Conservation (phyloP, 2,329 filamentous ascomycete genomes). For the Arachnopeziza araneosa region DNA sequence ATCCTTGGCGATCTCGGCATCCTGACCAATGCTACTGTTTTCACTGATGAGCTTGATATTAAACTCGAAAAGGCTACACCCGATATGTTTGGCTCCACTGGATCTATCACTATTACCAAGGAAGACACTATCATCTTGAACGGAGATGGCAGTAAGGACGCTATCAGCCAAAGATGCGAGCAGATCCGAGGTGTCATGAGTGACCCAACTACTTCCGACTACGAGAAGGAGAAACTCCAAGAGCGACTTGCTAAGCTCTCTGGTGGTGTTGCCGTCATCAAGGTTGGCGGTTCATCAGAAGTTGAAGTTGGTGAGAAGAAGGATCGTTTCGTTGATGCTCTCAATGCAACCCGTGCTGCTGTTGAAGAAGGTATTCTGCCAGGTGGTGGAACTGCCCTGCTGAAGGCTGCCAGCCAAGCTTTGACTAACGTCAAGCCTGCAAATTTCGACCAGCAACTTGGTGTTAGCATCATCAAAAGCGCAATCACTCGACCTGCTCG, state of each 20-base stretch:
- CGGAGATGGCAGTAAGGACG: constrained; percentile 91
- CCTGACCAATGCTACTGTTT: constrained; percentile 94
- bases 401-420: constrained; percentile 93
- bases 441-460: constrained; percentile 99
- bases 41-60: constrained; percentile 96
- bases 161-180: constrained; percentile 91
- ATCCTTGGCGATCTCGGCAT: constrained; percentile 96
- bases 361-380: constrained; percentile 99
- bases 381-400: constrained; percentile 93
- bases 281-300: constrained; percentile 95
- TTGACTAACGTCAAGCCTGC: constrained; percentile 74
- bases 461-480: constrained; percentile 95
- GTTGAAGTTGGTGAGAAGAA: constrained; percentile 99
- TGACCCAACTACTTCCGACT: constrained; percentile 92
- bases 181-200: constrained; percentile 97
- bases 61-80: constrained; percentile 98
- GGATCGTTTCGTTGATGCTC: constrained; percentile 96
- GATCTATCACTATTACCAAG: constrained; percentile 99
- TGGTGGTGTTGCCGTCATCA: constrained; percentile 98
- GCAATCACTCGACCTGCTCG: constrained; percentile 94
- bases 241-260: constrained; percentile 99
- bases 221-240: constrained; percentile 99
- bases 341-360: constrained; percentile 95
- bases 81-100: constrained; percentile 94
- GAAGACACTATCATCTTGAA: constrained; percentile 99